phyloP scores from a whole-genome alignment of 129 eudicot species.

The Artemisia argyi region DNA sequence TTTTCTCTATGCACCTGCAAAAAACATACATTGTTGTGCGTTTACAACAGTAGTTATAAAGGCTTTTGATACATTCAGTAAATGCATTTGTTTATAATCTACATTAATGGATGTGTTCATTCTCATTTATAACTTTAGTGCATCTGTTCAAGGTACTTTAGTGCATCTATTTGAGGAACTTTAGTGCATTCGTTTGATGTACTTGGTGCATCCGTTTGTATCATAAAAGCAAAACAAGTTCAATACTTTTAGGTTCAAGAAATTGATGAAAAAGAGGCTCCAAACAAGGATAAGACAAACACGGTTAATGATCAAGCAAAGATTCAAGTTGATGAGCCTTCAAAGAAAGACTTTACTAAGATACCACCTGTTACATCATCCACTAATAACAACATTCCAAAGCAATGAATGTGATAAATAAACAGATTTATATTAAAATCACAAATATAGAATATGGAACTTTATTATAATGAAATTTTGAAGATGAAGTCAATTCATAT shows the following conservation, averaged over 20 bases:
- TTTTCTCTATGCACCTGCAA: not conserved
- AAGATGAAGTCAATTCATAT: not conserved
- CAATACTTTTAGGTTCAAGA: constrained; percentile 42
- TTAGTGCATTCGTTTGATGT: too few relatives aligned
- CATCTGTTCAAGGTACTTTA: not conserved
- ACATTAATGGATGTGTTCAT: too few relatives aligned
- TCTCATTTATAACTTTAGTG: too few relatives aligned
- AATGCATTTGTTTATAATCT: too few relatives aligned
- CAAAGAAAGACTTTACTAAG: constrained; percentile 33
- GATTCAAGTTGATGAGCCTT: constrained; percentile 33
- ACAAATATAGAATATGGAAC: constrained; percentile 8
- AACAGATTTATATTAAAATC: not conserved
- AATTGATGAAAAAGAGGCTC: constrained; percentile 28
- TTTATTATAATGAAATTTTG: constrained; percentile 9
- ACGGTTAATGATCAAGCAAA: constrained; percentile 21
- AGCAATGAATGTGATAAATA: constrained; percentile 10
- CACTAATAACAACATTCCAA: constrained; percentile 19
- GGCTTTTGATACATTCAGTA: too few relatives aligned
- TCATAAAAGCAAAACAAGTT: too few relatives aligned
- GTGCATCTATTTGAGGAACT: too few relatives aligned
- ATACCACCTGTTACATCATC: constrained; percentile 14
- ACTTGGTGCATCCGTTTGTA: too few relatives aligned
- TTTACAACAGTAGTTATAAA: not conserved
- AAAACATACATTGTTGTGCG: not conserved
- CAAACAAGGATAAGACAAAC: not conserved